Evolutionary conservation across 2,329 filamentous ascomycete genomes (phyloP).

Genomic region (Phyllosticta capitalensis): DNA sequence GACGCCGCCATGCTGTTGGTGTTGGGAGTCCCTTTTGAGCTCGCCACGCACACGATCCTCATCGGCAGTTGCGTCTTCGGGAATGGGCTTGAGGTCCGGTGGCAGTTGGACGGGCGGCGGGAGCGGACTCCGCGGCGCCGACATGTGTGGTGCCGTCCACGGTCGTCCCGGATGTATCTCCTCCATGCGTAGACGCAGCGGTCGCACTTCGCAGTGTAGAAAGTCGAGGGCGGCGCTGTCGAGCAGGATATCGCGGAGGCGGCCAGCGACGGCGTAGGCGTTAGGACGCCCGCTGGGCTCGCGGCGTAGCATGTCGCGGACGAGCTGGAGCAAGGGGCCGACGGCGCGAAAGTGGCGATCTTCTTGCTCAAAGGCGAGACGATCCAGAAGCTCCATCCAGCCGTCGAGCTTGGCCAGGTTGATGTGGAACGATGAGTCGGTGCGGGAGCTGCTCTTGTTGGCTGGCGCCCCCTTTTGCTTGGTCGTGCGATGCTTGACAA

Average conservation of each 20-base stretch:
- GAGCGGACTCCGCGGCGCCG: background rate
- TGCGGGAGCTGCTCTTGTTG: conserved; percentile 46
- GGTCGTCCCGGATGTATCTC: background rate
- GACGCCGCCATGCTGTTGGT: background rate
- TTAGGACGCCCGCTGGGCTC: conserved; percentile 32
- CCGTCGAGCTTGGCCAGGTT: conserved; percentile 58
- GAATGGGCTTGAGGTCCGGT: background rate
- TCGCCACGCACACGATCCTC: background rate
- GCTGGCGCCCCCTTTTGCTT: conserved; percentile 46
- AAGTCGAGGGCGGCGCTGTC: conserved; percentile 23
- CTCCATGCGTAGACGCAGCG: background rate
- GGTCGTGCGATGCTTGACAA: conserved; percentile 55
- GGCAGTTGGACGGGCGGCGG: background rate
- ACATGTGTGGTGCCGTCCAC: background rate
- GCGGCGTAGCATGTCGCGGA: conserved; percentile 33
- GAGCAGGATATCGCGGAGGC: conserved; percentile 23
- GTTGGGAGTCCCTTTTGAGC: background rate
- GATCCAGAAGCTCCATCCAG: conserved; percentile 56
- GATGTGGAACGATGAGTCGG: conserved; percentile 63
- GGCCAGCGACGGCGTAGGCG: conserved; percentile 33
- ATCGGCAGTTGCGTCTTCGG: conserved; percentile 1
- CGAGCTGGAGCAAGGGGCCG: conserved; percentile 31
- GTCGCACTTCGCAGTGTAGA: conserved; percentile 22
- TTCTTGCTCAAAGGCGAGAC: conserved; percentile 41
- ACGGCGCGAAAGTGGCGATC: conserved; percentile 31